Evolutionary conservation across 139 green algal species (phyloP).

Genomic region (Coelastrella sp.): DNA sequence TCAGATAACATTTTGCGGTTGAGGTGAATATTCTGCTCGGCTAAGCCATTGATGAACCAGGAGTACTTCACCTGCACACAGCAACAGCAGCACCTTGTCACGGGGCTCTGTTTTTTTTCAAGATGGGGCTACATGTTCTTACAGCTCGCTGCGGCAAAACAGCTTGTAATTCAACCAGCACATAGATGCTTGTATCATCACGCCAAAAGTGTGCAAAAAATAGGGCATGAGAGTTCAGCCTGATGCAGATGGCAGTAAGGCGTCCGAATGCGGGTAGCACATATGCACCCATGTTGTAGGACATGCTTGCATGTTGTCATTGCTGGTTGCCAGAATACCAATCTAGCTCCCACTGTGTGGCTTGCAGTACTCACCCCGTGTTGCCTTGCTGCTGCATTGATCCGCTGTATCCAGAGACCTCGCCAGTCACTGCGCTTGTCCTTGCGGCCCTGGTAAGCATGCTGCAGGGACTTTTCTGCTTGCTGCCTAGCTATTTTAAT

Average conservation of each 20-base stretch:
- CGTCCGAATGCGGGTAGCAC: no score
- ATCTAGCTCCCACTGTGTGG: neutral
- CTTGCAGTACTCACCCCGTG: conserved; percentile 80
- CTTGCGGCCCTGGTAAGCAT: conserved; percentile 88
- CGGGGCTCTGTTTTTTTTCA: neutral
- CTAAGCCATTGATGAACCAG: conserved; percentile 87
- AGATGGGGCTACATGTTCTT: neutral
- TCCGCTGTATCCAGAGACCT: conserved; percentile 91
- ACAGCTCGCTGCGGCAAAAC: neutral
- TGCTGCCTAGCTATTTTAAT: conserved; percentile 83
- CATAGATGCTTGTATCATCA: no score
- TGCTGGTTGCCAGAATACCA: neutral
- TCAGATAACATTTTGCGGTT: conserved; percentile 96
- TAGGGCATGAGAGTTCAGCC: no score
- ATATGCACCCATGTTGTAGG: no score
- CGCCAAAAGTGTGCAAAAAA: no score
- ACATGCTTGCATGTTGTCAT: neutral
- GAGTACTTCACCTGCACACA: conserved; percentile 87
- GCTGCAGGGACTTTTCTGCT: conserved; percentile 95
- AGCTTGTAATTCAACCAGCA: no score
- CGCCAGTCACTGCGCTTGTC: conserved; percentile 93
- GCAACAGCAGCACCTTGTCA: neutral
- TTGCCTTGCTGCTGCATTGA: conserved; percentile 89
- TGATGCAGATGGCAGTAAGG: no score
- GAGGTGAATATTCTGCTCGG: conserved; percentile 89